Conservation (phyloP, 1,284 basidiomycete genomes). For the Heliocybe sulcata region DNA sequence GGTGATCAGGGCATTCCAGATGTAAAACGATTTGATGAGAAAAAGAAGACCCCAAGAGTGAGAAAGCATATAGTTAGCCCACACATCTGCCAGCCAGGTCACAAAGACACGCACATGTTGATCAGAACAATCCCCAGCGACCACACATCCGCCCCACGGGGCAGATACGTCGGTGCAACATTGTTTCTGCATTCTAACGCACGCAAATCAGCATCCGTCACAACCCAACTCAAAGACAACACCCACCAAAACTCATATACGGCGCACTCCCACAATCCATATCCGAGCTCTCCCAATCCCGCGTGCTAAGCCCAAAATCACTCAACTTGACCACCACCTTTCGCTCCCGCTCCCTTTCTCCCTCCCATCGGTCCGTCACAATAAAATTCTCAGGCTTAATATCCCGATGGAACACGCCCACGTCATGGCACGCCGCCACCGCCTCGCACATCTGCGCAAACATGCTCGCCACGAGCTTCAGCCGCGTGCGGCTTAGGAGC, state of each 20-base stretch:
- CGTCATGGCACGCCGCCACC: constrained; percentile 92
- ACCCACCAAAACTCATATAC: constrained; percentile 94
- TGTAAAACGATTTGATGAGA: constrained; percentile 7
- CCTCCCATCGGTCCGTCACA: constrained; percentile 73
- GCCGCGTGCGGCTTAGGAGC: constrained; percentile 79
- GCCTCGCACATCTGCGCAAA: constrained; percentile 98
- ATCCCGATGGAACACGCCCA: constrained; percentile 91
- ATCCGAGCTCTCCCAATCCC: constrained; percentile 83
- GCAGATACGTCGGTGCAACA: constrained; percentile 86
- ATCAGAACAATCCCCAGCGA: constrained; percentile 97
- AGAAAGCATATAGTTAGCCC: not conserved
- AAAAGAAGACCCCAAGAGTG: constrained; percentile 8
- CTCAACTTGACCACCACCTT: constrained; percentile 89
- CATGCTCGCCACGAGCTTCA: constrained; percentile 93
- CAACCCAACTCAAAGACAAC: not conserved
- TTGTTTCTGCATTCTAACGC: constrained; percentile 98
- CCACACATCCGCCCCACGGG: constrained; percentile 96
- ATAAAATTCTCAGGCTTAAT: constrained; percentile 99
- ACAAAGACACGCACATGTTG: constrained; percentile 67
- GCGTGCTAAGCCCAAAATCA: constrained; percentile 95
- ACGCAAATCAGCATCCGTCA: too few relatives aligned
- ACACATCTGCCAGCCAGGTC: not conserved
- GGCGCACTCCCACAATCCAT: constrained; percentile 99
- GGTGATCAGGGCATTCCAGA: not conserved
- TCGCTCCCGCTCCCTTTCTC: constrained; percentile 53